Conservation (phyloP, 495 filamentous ascomycete species). For the Bombardia bombarda region DNA sequence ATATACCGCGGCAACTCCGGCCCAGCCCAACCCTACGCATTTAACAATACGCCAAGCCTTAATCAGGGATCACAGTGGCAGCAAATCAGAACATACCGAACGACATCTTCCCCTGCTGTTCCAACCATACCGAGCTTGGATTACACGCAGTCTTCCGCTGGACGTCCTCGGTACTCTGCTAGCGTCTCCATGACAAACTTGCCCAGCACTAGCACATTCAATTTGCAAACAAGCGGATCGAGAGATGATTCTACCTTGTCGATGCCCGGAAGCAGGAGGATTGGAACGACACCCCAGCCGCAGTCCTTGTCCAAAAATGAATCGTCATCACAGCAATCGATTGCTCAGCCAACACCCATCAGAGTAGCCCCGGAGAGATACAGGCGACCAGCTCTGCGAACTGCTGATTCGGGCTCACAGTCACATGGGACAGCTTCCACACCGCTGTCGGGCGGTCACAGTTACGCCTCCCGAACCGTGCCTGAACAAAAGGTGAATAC, state of each 20-base stretch:
- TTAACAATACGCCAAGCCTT: slow-evolving; percentile 66
- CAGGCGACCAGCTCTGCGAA: slow-evolving; percentile 37
- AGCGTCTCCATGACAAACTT: slow-evolving; percentile 47
- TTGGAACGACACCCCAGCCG: slow-evolving; percentile 21
- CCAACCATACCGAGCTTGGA: slow-evolving; percentile 44
- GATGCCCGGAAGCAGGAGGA: slow-evolving; percentile 15
- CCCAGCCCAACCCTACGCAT: slow-evolving; percentile 77
- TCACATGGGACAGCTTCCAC: slow-evolving; percentile 24
- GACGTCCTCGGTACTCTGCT: slow-evolving; percentile 49
- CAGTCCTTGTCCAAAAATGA: slow-evolving; percentile 22
- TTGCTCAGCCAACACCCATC: slow-evolving; percentile 25
- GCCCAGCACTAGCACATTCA: slow-evolving; percentile 21
- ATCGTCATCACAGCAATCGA: slow-evolving; percentile 25
- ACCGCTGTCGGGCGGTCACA: slow-evolving; percentile 22
- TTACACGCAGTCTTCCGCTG: slow-evolving; percentile 31
- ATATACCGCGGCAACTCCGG: slow-evolving; percentile 65
- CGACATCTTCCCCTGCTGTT: slow-evolving; percentile 57
- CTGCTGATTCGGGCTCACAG: slow-evolving; percentile 29
- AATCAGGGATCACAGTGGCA: slow-evolving; percentile 52
- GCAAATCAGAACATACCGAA: slow-evolving; percentile 59
- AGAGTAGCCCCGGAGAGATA: slow-evolving; percentile 48
- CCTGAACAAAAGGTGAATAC: slow-evolving; percentile 19
- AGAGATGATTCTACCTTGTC: slow-evolving; percentile 27
- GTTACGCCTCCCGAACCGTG: slow-evolving; percentile 21
- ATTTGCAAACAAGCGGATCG: slow-evolving; percentile 8